These are phyloP conservation scores for Capronia americana DNA, from an alignment of 2,329 filamentous ascomycete genomes.

Conservation along the genomic window DNA sequence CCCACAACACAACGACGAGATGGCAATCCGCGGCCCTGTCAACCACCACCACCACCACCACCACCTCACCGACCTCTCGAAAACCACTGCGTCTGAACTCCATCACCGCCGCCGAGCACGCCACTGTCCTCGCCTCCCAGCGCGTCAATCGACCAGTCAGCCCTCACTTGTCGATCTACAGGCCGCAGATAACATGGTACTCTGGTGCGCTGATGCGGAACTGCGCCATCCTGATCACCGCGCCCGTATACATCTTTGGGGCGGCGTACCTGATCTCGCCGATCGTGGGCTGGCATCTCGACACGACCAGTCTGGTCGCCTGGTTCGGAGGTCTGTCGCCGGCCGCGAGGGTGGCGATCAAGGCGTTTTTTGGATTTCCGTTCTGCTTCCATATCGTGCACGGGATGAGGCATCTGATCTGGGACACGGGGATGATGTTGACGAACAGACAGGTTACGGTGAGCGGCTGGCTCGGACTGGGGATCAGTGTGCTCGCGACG, in stretches of 20 bases:
- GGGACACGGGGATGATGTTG: constrained; percentile 69
- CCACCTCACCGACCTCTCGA: background rate
- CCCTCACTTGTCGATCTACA: constrained; percentile 86
- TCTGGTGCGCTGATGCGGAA: constrained; percentile 78
- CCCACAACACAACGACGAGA: background rate
- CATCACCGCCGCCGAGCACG: constrained; percentile 61
- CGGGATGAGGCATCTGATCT: constrained; percentile 71
- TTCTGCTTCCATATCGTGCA: constrained; percentile 73
- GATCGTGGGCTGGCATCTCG: constrained; percentile 72
- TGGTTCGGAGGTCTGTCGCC: constrained; percentile 67
- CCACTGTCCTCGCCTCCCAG: constrained; percentile 75
- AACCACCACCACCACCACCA: no score
- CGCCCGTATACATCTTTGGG: constrained; percentile 78
- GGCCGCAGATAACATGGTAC: constrained; percentile 83
- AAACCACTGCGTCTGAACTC: constrained; percentile 8
- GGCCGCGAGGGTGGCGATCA: constrained; percentile 63
- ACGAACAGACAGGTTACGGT: constrained; percentile 68
- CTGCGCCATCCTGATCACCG: constrained; percentile 74
- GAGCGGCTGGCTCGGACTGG: constrained; percentile 64
- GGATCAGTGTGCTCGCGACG: constrained; percentile 22
- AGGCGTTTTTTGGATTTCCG: constrained; percentile 65
- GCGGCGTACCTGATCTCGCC: constrained; percentile 81
- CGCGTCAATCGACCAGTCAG: constrained; percentile 80
- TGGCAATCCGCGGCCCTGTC: background rate
- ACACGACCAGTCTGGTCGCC: constrained; percentile 67